Percentiles rank a stretch among this genome's conserved stretches.
Conservation (phyloP, 352 stramenopile genomes). For the Phytophthora pistaciae region DNA sequence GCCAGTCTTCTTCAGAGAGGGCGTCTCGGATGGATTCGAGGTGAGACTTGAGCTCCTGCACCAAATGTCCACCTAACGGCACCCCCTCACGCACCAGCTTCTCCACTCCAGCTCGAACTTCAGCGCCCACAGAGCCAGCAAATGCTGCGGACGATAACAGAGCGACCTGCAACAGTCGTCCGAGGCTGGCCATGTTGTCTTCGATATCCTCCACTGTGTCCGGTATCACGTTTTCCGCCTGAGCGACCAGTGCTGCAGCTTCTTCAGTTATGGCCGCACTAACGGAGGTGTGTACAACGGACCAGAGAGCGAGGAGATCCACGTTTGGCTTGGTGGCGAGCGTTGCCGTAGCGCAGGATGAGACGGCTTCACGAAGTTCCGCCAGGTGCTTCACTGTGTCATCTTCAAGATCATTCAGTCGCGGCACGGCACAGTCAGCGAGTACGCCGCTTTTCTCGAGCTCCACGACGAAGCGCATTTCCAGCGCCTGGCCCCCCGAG, state of each 20-base stretch:
- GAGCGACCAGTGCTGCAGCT: neutral
- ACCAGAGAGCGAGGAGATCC: neutral
- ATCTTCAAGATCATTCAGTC: neutral
- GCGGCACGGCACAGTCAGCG: neutral
- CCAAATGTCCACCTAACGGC: neutral
- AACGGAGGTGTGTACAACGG: neutral
- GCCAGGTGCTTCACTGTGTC: neutral
- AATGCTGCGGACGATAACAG: conserved; percentile 1
- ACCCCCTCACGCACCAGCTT: neutral
- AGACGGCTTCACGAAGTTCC: neutral
- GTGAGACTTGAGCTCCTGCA: neutral
- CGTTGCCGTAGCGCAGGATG: neutral
- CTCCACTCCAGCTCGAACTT: neutral
- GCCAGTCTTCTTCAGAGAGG: neutral
- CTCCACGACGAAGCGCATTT: neutral
- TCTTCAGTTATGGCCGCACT: neutral
- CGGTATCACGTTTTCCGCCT: neutral
- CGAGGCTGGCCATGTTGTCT: neutral
- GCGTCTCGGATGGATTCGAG: neutral
- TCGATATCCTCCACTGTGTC: neutral
- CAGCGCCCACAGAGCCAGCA: neutral
- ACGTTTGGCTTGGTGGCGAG: neutral
- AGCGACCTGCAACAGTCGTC: neutral
- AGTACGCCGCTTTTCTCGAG: neutral
- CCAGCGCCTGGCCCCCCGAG: neutral